These are phyloP conservation scores for Populus trichocarpa DNA, from an alignment of 441 rosid species.

Conservation along the genomic window DNA sequence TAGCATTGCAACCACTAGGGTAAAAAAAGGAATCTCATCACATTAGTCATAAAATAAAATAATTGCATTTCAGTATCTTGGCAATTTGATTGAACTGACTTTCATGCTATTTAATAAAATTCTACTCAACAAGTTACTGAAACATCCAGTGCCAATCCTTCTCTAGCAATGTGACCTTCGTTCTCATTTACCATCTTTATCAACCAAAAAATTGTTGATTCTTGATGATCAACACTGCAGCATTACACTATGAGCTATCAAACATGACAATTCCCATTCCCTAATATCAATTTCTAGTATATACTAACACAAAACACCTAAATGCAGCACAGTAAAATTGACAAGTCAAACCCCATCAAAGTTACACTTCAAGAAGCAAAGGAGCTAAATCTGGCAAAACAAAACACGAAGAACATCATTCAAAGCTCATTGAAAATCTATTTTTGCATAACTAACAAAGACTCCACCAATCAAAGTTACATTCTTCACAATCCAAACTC, in stretches of 20 bases:
- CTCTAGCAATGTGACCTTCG: not conserved
- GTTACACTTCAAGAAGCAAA: not conserved
- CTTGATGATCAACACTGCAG: not conserved
- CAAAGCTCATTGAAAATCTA: not conserved
- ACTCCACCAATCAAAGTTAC: conserved; percentile 14
- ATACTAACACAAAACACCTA: not conserved
- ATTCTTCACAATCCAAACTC: conserved; percentile 8
- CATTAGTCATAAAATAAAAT: not conserved
- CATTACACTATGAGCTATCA: conserved; percentile 4
- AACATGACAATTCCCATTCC: conserved; percentile 8
- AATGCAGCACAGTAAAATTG: not conserved
- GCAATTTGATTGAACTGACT: not conserved
- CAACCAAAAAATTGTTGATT: not conserved
- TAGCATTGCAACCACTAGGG: not conserved
- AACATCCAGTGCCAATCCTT: not conserved
- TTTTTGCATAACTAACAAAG: conserved; percentile 6
- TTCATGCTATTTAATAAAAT: not conserved
- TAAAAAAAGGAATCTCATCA: not conserved
- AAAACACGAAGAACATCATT: not conserved
- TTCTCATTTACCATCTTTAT: not conserved
- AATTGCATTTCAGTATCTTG: not conserved
- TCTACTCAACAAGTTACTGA: not conserved
- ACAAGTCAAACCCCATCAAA: conserved; percentile 2
- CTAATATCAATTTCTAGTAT: conserved; percentile 6
- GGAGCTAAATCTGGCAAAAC: not conserved